Percentiles rank a stretch among this genome's conserved stretches.
Conservation (phyloP, 1,284 basidiomycete species). For the Schizophyllum commune region DNA sequence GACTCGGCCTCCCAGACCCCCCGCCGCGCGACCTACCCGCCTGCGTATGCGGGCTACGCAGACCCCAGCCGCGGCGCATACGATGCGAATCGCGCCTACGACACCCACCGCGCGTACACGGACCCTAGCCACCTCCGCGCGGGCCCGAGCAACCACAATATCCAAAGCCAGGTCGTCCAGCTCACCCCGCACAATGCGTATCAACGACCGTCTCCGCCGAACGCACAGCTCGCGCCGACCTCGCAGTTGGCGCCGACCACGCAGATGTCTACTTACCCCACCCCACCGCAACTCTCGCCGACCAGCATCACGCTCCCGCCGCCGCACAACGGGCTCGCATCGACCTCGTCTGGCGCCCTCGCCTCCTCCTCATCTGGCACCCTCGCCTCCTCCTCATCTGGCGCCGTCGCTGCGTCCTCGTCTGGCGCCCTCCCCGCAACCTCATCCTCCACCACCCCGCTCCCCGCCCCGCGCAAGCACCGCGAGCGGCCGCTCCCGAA, state of each 20-base stretch:
- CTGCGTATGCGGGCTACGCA: neutral
- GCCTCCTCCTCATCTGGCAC: neutral
- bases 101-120: neutral
- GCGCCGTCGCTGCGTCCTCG: neutral
- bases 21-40: neutral
- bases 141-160: neutral
- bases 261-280: neutral
- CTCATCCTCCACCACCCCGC: neutral
- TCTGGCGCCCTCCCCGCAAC: neutral
- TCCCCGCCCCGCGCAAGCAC: neutral
- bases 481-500: neutral
- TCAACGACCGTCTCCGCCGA: conserved; percentile 9
- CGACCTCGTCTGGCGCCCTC: neutral
- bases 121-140: neutral
- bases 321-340: neutral
- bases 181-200: conserved; percentile 18
- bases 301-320: too few relatives aligned
- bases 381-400: neutral
- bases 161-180: neutral
- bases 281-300: neutral
- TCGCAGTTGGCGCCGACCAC: neutral
- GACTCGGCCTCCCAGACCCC: neutral
- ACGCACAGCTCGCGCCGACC: neutral
- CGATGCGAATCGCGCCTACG: too few relatives aligned
- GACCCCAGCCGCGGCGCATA: too few relatives aligned